Base-by-base conservation (phyloP, 139 green algal genomes). In the Tetratostichococcus sp. region DNA sequence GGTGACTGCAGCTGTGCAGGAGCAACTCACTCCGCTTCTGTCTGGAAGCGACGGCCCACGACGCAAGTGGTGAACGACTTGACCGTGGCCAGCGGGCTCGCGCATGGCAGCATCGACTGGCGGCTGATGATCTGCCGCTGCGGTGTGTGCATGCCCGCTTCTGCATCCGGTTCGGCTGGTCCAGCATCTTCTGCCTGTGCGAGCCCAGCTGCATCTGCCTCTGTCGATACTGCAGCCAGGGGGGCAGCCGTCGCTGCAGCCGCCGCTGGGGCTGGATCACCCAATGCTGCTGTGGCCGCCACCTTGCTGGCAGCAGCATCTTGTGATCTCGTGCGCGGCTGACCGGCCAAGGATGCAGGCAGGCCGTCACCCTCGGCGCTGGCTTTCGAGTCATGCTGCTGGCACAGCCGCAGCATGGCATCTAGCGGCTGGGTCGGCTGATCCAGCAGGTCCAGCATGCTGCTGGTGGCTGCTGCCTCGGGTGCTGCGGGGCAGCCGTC, bases 31-130 rank as follows among this genome's bases (percentile, higher is more conserved):
- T 62, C 50, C 26, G 69, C 35, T 1, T 21, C 35, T 26, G 43
- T 35, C 33, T 43, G 30, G 70, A 75, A 67, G 42, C 70, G 43
- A 4, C 71, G 32, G 23, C 58, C 71, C 22, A 76, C 57, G 1
- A 43, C 33, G 43, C 43, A 70, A 25, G 32, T 70, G 5, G 1
- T 57, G 57, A 76, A 59, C 22, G 28, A 66, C 42, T 62, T 62
- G 50, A 62, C 50, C 11, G 17, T 25, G 14, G 50, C 50, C 14
- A 62, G 50, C 50, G 50, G 50, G 50, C 50, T 62, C 14, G 50
- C 50, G 50, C 50, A 62, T 26, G 50, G 50, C 14, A 62, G 50
- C 50, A 26, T 26, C 17, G 50, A 4, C 19, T 62, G 50, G 50
- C 50, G 50, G 17, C 39, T 50, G 39, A 50, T 50, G 39, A 26